These are phyloP conservation scores for Phylloporus sp. DNA, from an alignment of 768 basidiomycete genomes.

Conservation along the genomic window DNA sequence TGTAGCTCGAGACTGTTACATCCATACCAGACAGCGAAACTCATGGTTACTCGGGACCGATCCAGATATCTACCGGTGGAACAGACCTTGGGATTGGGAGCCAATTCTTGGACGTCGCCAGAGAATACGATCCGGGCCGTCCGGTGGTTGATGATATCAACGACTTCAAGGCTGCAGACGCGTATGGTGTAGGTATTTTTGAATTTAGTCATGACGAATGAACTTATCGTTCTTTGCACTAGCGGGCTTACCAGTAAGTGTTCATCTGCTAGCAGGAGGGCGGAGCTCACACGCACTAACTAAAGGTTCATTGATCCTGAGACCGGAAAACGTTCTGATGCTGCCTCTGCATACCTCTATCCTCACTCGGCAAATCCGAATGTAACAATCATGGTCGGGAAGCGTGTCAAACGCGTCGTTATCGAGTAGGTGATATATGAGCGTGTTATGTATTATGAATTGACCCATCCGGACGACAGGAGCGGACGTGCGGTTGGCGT, in stretches of 20 bases:
- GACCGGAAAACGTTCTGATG: slow-evolving; percentile 32
- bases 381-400: slow-evolving; percentile 29
- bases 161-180: slow-evolving; percentile 31
- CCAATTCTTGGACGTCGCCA: slow-evolving; percentile 45
- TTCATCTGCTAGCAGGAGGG: background rate
- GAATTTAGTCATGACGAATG: background rate
- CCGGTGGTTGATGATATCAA: slow-evolving; percentile 43
- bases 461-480: slow-evolving; percentile 12
- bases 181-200: slow-evolving; percentile 22
- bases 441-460: too few species aligned
- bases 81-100: slow-evolving; percentile 19
- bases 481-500: slow-evolving; percentile 36
- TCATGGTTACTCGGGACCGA: slow-evolving; percentile 35
- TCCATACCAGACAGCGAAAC: slow-evolving; percentile 26
- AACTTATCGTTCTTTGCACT: background rate
- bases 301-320: slow-evolving; percentile 48
- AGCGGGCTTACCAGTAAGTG: slow-evolving; percentile 20
- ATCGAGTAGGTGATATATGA: background rate
- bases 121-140: slow-evolving; percentile 45
- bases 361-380: slow-evolving; percentile 28
- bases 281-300: too few species aligned
- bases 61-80: slow-evolving; percentile 19
- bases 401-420: slow-evolving; percentile 6
- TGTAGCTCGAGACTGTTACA: slow-evolving; percentile 40
- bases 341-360: slow-evolving; percentile 37